These are phyloP conservation scores for Zychaea mexicana DNA, from an alignment of 371 early-diverging fungal species.

Conservation along the genomic window DNA sequence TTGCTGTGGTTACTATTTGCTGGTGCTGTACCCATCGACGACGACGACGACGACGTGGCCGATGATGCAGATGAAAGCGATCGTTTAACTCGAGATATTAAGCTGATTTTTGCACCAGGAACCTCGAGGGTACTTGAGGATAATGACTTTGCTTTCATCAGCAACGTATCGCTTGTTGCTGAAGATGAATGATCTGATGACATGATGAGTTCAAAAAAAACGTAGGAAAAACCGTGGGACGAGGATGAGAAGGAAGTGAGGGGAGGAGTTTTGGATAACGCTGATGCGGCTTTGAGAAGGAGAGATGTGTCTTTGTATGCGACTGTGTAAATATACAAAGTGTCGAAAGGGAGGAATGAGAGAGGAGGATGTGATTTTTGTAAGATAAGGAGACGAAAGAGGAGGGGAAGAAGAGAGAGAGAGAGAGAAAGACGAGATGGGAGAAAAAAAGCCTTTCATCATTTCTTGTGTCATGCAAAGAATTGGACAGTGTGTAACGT, in stretches of 20 bases:
- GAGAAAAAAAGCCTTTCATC: background rate
- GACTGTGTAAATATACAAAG: no score
- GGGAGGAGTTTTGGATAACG: no score
- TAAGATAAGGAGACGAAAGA: background rate
- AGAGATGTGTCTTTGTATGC: no score
- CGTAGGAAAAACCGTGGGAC: no score
- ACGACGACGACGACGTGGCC: background rate
- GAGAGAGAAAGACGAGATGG: background rate
- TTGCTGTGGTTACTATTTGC: background rate
- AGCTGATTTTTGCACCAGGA: constrained; percentile 3
- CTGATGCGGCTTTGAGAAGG: background rate
- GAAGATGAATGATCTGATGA: background rate
- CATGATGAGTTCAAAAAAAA: no score
- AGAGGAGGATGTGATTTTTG: no score
- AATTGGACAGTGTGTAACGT: background rate
- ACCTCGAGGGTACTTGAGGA: background rate
- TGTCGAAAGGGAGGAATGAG: background rate
- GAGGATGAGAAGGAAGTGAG: no score
- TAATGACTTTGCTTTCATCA: constrained; percentile 2
- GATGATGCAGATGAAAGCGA: constrained; percentile 12
- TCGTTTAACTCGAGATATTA: constrained; percentile 11
- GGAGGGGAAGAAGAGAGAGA: background rate
- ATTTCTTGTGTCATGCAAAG: constrained; percentile 1
- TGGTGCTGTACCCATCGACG: no score
- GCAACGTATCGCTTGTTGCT: background rate